Conservation (phyloP, 2,329 filamentous ascomycete genomes). For the Colletotrichum noveboracense region DNA sequence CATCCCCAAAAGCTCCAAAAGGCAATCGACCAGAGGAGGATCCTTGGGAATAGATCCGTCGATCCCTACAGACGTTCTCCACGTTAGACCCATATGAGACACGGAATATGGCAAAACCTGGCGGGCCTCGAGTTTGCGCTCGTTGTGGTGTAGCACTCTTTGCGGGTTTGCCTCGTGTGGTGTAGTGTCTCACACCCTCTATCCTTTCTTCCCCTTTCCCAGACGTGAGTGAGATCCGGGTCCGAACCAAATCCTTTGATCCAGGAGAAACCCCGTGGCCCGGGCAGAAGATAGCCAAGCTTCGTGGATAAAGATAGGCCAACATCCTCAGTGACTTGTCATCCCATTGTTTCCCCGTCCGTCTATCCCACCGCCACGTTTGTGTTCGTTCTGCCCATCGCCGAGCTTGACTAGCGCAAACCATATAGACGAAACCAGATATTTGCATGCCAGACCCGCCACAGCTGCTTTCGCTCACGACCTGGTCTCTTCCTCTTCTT, state of each 20-base stretch:
- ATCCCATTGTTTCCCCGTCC: neutral
- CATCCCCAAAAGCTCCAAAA: neutral
- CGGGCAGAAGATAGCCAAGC: neutral
- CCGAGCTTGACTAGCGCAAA: neutral
- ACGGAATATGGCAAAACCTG: neutral
- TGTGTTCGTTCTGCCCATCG: neutral
- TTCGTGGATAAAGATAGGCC: neutral
- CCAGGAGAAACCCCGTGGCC: neutral
- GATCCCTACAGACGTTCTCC: conserved; percentile 9
- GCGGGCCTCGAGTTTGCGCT: neutral
- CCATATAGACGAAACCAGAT: neutral
- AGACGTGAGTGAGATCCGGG: neutral
- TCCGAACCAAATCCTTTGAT: neutral
- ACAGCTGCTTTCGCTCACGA: neutral
- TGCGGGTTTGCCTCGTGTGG: neutral
- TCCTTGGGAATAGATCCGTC: conserved; percentile 1
- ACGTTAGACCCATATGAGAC: conserved; percentile 5
- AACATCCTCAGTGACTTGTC: neutral
- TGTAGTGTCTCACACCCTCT: conserved; percentile 3
- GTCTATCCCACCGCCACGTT: neutral
- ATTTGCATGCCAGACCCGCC: neutral
- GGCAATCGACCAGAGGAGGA: neutral
- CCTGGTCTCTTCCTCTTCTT: neutral
- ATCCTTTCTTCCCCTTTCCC: neutral
- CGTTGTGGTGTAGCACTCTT: neutral